Evolutionary conservation across 371 early-diverging fungal species (phyloP).

Genomic region (Scutellospora calospora): DNA sequence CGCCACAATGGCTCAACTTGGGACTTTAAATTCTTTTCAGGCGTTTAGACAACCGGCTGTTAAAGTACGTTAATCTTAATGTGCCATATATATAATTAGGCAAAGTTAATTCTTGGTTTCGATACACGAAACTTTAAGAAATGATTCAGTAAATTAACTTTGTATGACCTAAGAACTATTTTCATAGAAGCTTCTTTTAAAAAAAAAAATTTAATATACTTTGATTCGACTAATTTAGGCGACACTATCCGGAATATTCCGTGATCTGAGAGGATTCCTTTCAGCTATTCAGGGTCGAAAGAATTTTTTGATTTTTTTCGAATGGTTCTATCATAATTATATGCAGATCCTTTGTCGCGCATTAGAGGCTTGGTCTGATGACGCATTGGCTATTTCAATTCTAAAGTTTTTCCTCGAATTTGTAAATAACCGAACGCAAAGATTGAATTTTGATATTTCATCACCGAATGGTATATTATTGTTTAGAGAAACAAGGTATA

Average conservation of each 20-base stretch:
- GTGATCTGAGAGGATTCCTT: conserved; percentile 85
- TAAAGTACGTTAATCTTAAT: conserved; percentile 46
- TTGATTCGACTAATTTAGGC: conserved; percentile 7
- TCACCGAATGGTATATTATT: conserved; percentile 89
- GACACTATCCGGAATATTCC: conserved; percentile 71
- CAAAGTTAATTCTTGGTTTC: too few relatives aligned
- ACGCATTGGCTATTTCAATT: conserved; percentile 72
- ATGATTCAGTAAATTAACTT: too few relatives aligned
- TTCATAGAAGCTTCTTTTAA: too few relatives aligned
- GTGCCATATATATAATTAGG: too few relatives aligned
- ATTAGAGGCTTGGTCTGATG: conserved; percentile 74
- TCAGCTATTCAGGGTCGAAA: conserved; percentile 68
- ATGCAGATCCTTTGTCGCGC: conserved; percentile 69
- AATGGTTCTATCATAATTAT: conserved; percentile 84
- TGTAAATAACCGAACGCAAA: conserved; percentile 80
- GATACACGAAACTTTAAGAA: too few relatives aligned
- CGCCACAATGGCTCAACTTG: conserved; percentile 58
- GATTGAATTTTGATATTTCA: conserved; percentile 85
- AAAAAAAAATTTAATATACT: too few relatives aligned
- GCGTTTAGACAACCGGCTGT: conserved; percentile 58
- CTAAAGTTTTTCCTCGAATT: conserved; percentile 84
- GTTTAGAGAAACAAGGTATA: conserved; percentile 83
- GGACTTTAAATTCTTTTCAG: conserved; percentile 58
- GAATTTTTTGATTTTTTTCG: conserved; percentile 79
- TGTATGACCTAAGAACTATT: too few relatives aligned